phyloP scores from a whole-genome alignment of 352 stramenopile genomes.

The Lagenidium sp. region DNA sequence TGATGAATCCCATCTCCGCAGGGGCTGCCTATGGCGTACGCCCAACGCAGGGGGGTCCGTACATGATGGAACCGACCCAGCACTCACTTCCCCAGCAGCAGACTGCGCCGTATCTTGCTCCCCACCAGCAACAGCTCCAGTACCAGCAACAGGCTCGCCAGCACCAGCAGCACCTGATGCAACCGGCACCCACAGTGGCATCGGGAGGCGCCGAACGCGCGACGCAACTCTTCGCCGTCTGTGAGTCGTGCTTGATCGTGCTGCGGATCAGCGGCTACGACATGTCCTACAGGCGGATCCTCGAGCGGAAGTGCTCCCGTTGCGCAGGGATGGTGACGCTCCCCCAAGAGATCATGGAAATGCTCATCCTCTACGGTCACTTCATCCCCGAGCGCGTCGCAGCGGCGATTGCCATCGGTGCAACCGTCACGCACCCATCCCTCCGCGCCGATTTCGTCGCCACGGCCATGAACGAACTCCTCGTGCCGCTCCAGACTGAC shows the following conservation, averaged over 20 bases:
- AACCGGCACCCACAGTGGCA: too few species aligned
- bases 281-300: conserved; percentile 76
- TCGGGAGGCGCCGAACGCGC: conserved; percentile 29
- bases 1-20: too few species aligned
- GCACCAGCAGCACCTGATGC: conserved; percentile 9
- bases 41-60: background rate
- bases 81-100: conserved; percentile 14
- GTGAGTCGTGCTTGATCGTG: conserved; percentile 67
- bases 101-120: conserved; percentile 8
- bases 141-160: conserved; percentile 2
- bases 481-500: conserved; percentile 69
- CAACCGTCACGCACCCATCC: conserved; percentile 64
- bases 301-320: conserved; percentile 69
- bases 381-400: conserved; percentile 68
- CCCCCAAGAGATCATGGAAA: conserved; percentile 77
- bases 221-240: conserved; percentile 56
- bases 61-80: background rate
- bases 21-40: too few species aligned
- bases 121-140: conserved; percentile 1
- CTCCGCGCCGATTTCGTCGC: conserved; percentile 74
- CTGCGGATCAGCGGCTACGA: conserved; percentile 55
- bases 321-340: conserved; percentile 50
- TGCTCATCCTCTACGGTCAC: conserved; percentile 82
- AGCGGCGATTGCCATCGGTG: conserved; percentile 49
- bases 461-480: conserved; percentile 76